Conservation (phyloP, 2,329 filamentous ascomycete species). For the Ophiostoma piceae region DNA sequence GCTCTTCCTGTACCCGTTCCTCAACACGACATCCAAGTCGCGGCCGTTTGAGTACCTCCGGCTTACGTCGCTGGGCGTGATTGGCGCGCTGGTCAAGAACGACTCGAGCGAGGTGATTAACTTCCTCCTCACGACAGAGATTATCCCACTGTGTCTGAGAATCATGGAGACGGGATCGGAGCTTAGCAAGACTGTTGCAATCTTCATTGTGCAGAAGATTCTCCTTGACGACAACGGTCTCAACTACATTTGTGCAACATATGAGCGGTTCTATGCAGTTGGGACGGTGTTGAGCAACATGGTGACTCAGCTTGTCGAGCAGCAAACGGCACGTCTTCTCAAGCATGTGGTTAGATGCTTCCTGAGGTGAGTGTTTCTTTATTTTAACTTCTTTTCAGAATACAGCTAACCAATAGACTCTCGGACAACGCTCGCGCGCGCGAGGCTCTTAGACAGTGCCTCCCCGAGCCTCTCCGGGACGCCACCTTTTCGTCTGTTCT, state of each 20-base stretch:
- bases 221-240: constrained; percentile 92
- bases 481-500: constrained; percentile 95
- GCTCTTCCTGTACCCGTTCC: constrained; percentile 93
- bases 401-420: constrained; percentile 49
- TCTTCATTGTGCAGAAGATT: constrained; percentile 99
- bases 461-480: constrained; percentile 96
- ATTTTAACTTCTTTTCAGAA: not conserved
- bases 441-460: constrained; percentile 89
- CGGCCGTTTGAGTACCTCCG: constrained; percentile 96
- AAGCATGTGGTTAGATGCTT: constrained; percentile 99
- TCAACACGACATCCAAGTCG: constrained; percentile 98
- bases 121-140: constrained; percentile 96
- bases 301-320: constrained; percentile 95
- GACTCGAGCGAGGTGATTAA: constrained; percentile 98
- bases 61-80: constrained; percentile 90
- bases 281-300: constrained; percentile 97
- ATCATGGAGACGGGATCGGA: constrained; percentile 99
- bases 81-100: constrained; percentile 96
- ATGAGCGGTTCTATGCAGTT: constrained; percentile 96
- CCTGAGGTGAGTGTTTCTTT: constrained; percentile 58
- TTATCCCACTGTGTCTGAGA: constrained; percentile 91
- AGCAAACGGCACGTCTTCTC: constrained; percentile 88
- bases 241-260: constrained; percentile 97
- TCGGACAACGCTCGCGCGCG: constrained; percentile 95
- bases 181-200: constrained; percentile 96